Base-by-base conservation (phyloP, 371 early-diverging fungal species). In the Mortierella sp. region DNA sequence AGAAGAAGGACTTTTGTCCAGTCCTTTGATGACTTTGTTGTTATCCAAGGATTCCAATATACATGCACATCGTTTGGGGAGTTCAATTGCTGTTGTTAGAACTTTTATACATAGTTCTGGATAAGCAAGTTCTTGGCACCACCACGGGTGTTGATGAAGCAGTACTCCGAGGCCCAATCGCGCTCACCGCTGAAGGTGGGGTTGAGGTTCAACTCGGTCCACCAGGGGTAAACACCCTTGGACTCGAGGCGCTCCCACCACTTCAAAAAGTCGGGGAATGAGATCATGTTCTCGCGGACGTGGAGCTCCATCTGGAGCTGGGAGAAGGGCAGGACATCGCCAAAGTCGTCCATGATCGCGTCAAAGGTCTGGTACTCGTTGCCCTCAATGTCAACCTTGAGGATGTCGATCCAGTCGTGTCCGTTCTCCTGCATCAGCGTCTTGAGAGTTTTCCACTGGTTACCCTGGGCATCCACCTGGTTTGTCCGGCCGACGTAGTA, bases 361-460 rank as follows among this genome's bases (percentile, higher is more conserved):
- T 74, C 48, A 19, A 83, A 74, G 19, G 79, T 77, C 50, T 41
- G 52, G 55, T 45, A 73, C 64, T 78, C 79, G 44, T 47, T 48
- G 24, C 79, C 83, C 53, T 78, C 83, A 22, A 78, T 75, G 29
- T 77, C 79, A 11, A 83, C 70, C 73, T 78, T 78, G 39, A 82
- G 82, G 43, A 82, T 74, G 45, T 82, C 78, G 39, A 82, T 82
- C 82, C 82, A 82, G 44, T 82, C 78, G 55, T 82, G 82, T 1
- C 77, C 77, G 47, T 82, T 82, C 70, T 77, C 82, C 45, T 69
- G 52, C 82, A 82, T 82, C 52, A 82, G 53, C 0, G 82, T 68
- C 22, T 68, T 66, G 69, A 83, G 64, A 7, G 75, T 78, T 48
- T 55, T 71, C 79, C 79, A 78, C 24, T 31, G 47, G 0, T 52